These are phyloP conservation scores for Dioszegia aurantiaca DNA, from an alignment of 768 basidiomycete species.

Conservation along the genomic window DNA sequence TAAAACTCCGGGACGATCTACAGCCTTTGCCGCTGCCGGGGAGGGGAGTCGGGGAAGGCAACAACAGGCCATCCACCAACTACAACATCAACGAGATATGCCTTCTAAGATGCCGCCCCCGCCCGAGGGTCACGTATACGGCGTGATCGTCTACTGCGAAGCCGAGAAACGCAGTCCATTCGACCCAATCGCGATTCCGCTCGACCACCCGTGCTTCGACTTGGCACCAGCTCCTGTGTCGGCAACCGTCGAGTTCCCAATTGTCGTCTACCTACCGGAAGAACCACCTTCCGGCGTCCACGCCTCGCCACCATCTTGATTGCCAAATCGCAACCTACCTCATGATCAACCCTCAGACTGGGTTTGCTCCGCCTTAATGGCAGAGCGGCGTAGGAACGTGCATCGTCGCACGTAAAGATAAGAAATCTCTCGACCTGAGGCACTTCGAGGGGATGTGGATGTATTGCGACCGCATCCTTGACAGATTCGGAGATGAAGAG, in stretches of 20 bases:
- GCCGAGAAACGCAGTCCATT: not conserved
- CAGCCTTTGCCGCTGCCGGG: too few species aligned
- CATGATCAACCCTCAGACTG: not conserved
- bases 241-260: not conserved
- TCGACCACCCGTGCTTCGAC: not conserved
- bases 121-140: constrained; percentile 1
- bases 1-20: too few species aligned
- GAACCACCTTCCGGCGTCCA: not conserved
- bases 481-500: not conserved
- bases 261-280: not conserved
- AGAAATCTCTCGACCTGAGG: not conserved
- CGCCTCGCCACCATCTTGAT: not conserved
- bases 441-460: constrained; percentile 5
- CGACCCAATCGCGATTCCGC: not conserved
- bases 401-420: constrained; percentile 3
- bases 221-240: not conserved
- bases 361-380: not conserved
- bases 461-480: constrained; percentile 1
- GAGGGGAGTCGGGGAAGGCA: too few species aligned
- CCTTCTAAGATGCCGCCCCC: not conserved
- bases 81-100: too few species aligned
- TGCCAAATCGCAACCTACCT: not conserved
- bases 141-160: not conserved
- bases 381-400: not conserved
- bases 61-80: too few species aligned